phyloP scores from a whole-genome alignment of 1,284 basidiomycete genomes.

The Pyrrhoderma noxium region DNA sequence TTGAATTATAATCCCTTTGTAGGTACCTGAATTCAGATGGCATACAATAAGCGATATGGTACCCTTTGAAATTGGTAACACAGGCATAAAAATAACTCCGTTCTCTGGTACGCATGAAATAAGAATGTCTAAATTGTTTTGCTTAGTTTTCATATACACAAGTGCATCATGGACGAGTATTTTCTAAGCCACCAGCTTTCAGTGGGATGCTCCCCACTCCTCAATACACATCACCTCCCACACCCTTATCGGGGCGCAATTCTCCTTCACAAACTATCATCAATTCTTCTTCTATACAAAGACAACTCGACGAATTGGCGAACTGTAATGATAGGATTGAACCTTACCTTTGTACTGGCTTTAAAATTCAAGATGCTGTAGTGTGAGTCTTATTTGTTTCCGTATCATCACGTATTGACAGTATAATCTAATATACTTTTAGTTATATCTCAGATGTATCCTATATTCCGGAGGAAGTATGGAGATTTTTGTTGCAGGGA shows the following conservation, averaged over 20 bases:
- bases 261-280: constrained; percentile 14
- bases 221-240: constrained; percentile 35
- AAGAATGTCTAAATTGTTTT: too few relatives aligned
- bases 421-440: too few relatives aligned
- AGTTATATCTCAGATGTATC: constrained; percentile 71
- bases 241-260: constrained; percentile 32
- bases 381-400: constrained; percentile 22
- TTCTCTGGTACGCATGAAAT: constrained; percentile 44
- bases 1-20: too few relatives aligned
- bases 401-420: too few relatives aligned
- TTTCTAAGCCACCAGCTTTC: constrained; percentile 33
- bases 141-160: neutral
- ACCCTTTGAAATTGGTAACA: constrained; percentile 58
- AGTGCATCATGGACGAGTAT: constrained; percentile 64
- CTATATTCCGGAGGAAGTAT: constrained; percentile 60
- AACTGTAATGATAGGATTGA: constrained; percentile 28
- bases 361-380: constrained; percentile 56
- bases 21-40: constrained; percentile 77
- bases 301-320: constrained; percentile 1
- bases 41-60: constrained; percentile 63
- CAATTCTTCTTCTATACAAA: neutral
- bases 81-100: constrained; percentile 57
- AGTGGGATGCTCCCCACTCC: constrained; percentile 37
- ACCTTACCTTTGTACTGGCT: constrained; percentile 66
- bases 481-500: constrained; percentile 40